These are phyloP conservation scores for Cyberlindnera misumaiensis DNA, from an alignment of 805 yeast genomes.

Conservation along the genomic window DNA sequence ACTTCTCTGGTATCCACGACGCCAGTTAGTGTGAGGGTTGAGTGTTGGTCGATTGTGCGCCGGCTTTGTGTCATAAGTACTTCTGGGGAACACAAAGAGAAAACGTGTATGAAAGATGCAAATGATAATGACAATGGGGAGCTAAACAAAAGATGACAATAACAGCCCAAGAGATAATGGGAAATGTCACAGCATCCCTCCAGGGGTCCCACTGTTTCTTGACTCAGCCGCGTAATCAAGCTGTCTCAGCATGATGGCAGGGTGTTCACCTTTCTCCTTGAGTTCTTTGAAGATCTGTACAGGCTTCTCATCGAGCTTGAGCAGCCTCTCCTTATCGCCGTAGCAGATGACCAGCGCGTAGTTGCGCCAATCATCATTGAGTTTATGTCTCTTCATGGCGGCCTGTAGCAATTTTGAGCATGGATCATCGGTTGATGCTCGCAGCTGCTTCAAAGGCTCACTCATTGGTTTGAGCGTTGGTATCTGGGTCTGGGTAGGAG, in stretches of 20 bases:
- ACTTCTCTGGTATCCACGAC: no score
- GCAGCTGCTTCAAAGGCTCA: conserved; percentile 75
- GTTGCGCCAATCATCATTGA: conserved; percentile 78
- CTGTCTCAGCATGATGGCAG: conserved; percentile 88
- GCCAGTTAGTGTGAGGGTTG: no score
- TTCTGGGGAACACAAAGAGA: background rate
- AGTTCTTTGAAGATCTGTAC: conserved; percentile 78
- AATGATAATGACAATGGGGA: no score
- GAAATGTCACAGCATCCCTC: conserved; percentile 30
- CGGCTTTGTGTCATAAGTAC: no score
- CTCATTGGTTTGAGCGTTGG: conserved; percentile 19
- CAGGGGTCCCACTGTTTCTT: conserved; percentile 30
- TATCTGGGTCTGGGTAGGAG: conserved; percentile 15
- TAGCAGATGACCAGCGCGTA: conserved; percentile 86
- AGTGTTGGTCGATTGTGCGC: no score
- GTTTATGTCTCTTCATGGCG: conserved; percentile 79
- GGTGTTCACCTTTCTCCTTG: conserved; percentile 78
- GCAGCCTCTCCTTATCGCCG: conserved; percentile 81
- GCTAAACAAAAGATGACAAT: background rate
- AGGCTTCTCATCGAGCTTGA: conserved; percentile 83
- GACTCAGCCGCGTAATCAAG: conserved; percentile 42
- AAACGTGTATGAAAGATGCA: background rate
- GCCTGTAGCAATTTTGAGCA: conserved; percentile 82
- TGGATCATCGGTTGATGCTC: conserved; percentile 87
- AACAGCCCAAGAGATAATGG: background rate